phyloP scores from a whole-genome alignment of 768 basidiomycete genomes.

The Auricularia sp. region DNA sequence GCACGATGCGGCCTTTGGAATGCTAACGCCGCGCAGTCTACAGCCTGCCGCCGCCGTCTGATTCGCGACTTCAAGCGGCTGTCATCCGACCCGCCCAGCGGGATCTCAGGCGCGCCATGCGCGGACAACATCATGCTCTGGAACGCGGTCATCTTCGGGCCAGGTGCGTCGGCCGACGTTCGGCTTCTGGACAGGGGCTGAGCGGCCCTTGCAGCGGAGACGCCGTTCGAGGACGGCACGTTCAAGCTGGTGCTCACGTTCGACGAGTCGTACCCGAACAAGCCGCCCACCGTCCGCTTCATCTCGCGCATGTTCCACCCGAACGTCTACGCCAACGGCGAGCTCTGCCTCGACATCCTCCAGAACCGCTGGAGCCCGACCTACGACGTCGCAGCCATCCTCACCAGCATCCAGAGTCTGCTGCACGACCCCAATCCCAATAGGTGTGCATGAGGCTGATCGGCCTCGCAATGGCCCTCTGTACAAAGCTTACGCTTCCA shows the following conservation, averaged over 20 bases:
- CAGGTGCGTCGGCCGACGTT: conserved; percentile 46
- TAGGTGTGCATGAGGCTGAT: conserved; percentile 24
- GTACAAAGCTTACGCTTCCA: neutral
- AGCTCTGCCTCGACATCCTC: conserved; percentile 95
- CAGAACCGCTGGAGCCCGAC: conserved; percentile 99
- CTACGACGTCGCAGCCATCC: conserved; percentile 96
- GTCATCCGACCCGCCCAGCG: conserved; percentile 88
- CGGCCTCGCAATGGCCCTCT: neutral
- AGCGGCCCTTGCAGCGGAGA: conserved; percentile 59
- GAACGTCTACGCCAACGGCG: conserved; percentile 96
- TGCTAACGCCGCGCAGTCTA: conserved; percentile 51
- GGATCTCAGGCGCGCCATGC: conserved; percentile 94
- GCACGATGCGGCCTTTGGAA: neutral
- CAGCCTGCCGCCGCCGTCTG: conserved; percentile 87
- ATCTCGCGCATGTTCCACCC: conserved; percentile 98
- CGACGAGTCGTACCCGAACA: conserved; percentile 97
- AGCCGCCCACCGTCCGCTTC: conserved; percentile 95
- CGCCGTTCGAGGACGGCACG: conserved; percentile 98
- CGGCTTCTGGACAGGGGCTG: neutral
- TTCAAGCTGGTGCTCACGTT: conserved; percentile 94
- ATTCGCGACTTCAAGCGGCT: conserved; percentile 97
- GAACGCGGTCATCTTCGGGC: conserved; percentile 99
- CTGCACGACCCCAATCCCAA: conserved; percentile 98
- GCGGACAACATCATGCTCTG: conserved; percentile 99
- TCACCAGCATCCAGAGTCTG: conserved; percentile 92